Conservation (phyloP, 805 yeast genomes). For the Yarrowia bubula region DNA sequence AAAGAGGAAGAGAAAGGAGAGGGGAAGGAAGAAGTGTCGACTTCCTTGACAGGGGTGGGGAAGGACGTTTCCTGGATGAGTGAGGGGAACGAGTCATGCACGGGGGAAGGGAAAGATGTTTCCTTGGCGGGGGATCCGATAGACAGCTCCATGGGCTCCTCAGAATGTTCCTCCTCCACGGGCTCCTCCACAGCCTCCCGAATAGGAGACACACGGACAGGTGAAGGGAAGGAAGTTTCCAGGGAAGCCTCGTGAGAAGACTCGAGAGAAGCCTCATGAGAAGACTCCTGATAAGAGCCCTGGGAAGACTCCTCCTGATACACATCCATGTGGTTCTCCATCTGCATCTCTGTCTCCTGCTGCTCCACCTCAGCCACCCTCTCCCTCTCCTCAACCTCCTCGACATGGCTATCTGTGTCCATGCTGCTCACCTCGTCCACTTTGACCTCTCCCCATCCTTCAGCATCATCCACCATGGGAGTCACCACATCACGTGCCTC, state of each 20-base stretch:
- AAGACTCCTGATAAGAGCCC: background rate
- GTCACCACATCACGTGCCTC: slow-evolving; percentile 28
- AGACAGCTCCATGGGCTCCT: no score
- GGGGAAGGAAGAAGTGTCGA: slow-evolving; percentile 9
- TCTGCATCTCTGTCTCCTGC: background rate
- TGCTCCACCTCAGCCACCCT: background rate
- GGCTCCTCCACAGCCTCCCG: background rate
- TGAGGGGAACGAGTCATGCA: background rate
- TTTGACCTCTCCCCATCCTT: slow-evolving; percentile 14
- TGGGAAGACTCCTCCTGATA: background rate
- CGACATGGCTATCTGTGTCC: background rate
- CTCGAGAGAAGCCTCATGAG: no score
- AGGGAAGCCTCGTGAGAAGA: background rate
- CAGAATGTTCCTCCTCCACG: no score
- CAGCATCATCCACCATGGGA: slow-evolving; percentile 8
- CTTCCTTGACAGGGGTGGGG: background rate
- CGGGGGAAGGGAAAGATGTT: background rate
- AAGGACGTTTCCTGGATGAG: background rate
- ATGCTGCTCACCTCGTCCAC: background rate
- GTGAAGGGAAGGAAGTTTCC: background rate
- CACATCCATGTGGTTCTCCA: background rate
- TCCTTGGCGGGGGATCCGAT: background rate
- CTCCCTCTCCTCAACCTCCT: background rate
- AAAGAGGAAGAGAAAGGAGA: slow-evolving; percentile 3
- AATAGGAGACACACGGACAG: background rate